Evolutionary conservation across 2,329 filamentous ascomycete genomes (phyloP), one percentile per base, ranked within the genome.

Genomic region (Graphilbum ipis-grandicollis): DNA sequence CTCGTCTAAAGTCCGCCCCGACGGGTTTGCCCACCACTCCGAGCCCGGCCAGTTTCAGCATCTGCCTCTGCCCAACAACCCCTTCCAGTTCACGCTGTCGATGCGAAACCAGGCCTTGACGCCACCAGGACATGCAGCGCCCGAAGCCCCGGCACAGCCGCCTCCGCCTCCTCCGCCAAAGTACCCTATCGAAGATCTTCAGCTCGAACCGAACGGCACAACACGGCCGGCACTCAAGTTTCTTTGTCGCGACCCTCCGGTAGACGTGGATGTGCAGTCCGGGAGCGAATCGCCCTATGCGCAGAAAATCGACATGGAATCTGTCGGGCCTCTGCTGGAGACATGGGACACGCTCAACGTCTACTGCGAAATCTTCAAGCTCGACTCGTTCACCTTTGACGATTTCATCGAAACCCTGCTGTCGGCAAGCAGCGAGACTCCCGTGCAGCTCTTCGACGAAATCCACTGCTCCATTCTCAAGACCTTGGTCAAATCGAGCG

Each of bases 271-370:
- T 15, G 57, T 61, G 21, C 21, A 10, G 21, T 10, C 21, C 30
- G 57, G 56, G 38, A 53, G 59, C n/a, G 17, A 31, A 2, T 19
- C 18, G 1, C 53, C 62, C 14, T 57, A 61, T 45, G 60, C 64
- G 37, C 63, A 68, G 31, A 71, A 75, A 29, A 74, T 96, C 37
- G 60, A 76, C 17, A 90, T 88, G 73, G 75, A 79, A 47, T 88
- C 84, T 4, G 72, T 94, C n/a, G 85, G 86, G 0, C 68, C 75
- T 3, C 61, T 96, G 14, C 59, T 98, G 19, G 88, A 94, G 56
- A 83, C 82, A 0, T 98, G 90, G 90, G 85, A 94, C 48, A 94
- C 86, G 0, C 66, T 98, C 25, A 98, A 94, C 49, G 88, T 98
- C n/a, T 94, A 94, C 52, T 93, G 85, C 51, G 84, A 93, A 50